phyloP scores from a whole-genome alignment of 345 rosid species.

The Salix udensis region DNA sequence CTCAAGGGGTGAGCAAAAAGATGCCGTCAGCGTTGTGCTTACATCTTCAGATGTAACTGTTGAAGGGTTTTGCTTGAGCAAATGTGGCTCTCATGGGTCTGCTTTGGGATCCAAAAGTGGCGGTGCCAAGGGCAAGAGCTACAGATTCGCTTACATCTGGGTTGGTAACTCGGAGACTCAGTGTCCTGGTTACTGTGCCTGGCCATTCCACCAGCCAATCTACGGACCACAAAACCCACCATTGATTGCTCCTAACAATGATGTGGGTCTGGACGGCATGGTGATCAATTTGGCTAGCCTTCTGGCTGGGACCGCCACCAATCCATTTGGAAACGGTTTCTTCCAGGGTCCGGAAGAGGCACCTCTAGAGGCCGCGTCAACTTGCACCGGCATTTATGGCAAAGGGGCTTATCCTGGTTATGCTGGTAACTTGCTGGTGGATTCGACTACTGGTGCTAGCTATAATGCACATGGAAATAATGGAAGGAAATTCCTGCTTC shows the following conservation, averaged over 20 bases:
- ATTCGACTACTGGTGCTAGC: conserved; percentile 19
- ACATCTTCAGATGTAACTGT: conserved; percentile 22
- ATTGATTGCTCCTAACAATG: conserved; percentile 10
- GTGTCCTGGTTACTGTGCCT: conserved; percentile 26
- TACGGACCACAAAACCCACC: conserved; percentile 19
- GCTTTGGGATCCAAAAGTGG: background rate
- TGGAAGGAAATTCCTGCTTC: conserved; percentile 25
- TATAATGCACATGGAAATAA: conserved; percentile 21
- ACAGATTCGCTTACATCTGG: conserved; percentile 24
- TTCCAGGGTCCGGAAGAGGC: conserved; percentile 22
- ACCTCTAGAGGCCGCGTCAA: conserved; percentile 20
- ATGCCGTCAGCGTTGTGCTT: conserved; percentile 25
- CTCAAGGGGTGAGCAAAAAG: conserved; percentile 10
- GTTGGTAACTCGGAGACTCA: conserved; percentile 23
- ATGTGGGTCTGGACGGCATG: conserved; percentile 25
- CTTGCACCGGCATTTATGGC: conserved; percentile 16
- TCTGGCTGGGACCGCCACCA: conserved; percentile 21
- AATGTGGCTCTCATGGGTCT: conserved; percentile 21
- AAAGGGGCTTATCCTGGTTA: conserved; percentile 25
- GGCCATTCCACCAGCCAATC: conserved; percentile 23
- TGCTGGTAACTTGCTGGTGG: conserved; percentile 20
- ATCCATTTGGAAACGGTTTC: conserved; percentile 23
- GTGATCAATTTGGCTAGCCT: conserved; percentile 18
- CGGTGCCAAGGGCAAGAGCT: background rate
- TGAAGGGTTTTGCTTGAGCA: conserved; percentile 24